Conservation (phyloP, 2,329 filamentous ascomycete genomes). For the Penicillium decumbens region DNA sequence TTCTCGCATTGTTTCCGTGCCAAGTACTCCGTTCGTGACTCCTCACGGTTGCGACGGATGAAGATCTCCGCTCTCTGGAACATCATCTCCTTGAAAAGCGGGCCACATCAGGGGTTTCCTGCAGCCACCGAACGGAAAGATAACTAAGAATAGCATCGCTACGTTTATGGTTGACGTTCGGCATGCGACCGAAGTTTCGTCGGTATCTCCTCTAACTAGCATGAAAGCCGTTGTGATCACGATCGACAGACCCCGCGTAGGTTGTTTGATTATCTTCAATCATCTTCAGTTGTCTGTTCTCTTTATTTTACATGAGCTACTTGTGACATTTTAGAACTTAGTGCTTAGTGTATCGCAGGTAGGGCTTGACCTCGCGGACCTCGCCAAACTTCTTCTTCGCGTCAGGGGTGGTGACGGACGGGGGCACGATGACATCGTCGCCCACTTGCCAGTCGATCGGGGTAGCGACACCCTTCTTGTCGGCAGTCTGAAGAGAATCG, state of each 20-base stretch:
- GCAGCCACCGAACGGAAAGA: neutral
- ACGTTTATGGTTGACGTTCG: neutral
- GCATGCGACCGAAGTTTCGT: constrained; percentile 7
- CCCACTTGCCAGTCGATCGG: constrained; percentile 88
- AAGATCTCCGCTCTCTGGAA: constrained; percentile 8
- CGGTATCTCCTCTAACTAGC: constrained; percentile 6
- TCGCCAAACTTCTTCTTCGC: constrained; percentile 85
- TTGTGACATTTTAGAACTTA: constrained; percentile 15
- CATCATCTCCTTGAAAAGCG: constrained; percentile 15
- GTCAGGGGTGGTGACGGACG: constrained; percentile 74
- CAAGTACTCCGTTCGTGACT: constrained; percentile 1
- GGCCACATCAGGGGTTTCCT: constrained; percentile 10
- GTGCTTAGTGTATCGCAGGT: constrained; percentile 21
- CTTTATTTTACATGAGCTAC: neutral
- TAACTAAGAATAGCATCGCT: neutral
- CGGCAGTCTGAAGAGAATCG: constrained; percentile 76
- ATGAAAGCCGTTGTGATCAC: constrained; percentile 6
- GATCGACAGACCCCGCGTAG: neutral
- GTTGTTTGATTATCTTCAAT: neutral
- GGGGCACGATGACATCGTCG: constrained; percentile 89
- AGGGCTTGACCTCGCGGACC: constrained; percentile 56
- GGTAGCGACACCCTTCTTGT: constrained; percentile 83
- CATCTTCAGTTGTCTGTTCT: neutral
- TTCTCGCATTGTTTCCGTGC: neutral
- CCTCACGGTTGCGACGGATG: constrained; percentile 1